Percentiles rank a stretch among this genome's conserved stretches.
These are phyloP conservation scores for Mycosphaerelloides madeirae DNA, from an alignment of 2,329 filamentous ascomycete species.

Conservation along the genomic window DNA sequence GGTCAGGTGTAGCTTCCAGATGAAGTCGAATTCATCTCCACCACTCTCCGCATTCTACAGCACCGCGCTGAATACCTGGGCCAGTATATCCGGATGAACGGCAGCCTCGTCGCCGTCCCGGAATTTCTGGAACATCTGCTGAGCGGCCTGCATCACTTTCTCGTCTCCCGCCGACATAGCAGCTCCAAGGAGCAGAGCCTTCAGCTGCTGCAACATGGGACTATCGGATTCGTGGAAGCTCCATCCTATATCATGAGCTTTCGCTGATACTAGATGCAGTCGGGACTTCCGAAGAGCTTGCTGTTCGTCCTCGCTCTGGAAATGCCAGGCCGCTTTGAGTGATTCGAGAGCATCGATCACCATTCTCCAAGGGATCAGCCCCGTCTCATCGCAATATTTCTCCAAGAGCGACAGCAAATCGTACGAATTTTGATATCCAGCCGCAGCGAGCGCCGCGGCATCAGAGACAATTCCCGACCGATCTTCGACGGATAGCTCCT, in stretches of 20 bases:
- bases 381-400: neutral
- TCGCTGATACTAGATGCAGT: neutral
- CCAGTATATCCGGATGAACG: conserved; percentile 3
- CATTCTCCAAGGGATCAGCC: neutral
- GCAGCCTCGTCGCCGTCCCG: neutral
- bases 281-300: neutral
- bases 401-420: neutral
- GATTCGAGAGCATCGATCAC: neutral
- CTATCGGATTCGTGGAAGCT: neutral
- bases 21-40: neutral
- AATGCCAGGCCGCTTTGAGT: neutral
- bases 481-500: neutral
- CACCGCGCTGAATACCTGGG: neutral
- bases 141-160: neutral
- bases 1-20: neutral
- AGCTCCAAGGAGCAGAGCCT: conserved; percentile 1
- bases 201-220: neutral
- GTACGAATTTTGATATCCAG: neutral
- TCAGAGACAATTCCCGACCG: neutral
- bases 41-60: neutral
- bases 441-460: neutral
- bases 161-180: conserved; percentile 4
- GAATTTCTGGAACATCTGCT: neutral
- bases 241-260: conserved; percentile 1
- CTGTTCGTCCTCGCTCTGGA: neutral